These are phyloP conservation scores for Pichiaceae sp. DNA, from an alignment of 1,139 yeast species.

Conservation along the genomic window DNA sequence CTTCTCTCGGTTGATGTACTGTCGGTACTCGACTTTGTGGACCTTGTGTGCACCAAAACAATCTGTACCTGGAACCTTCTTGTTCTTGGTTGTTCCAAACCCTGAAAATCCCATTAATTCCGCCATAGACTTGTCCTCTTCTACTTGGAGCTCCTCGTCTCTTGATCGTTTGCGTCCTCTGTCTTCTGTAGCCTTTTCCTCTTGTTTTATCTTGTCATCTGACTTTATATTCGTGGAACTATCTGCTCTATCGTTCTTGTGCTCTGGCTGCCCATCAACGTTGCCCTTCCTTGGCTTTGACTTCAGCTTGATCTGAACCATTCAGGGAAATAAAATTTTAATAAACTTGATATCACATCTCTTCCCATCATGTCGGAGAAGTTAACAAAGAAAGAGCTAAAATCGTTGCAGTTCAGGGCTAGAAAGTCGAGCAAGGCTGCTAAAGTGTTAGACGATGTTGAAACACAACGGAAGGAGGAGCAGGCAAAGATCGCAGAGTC, in stretches of 20 bases:
- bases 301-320: too few relatives aligned
- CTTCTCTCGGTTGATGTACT: constrained; percentile 56
- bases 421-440: constrained; percentile 35
- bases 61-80: constrained; percentile 45
- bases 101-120: constrained; percentile 59
- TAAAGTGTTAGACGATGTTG: constrained; percentile 23
- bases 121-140: constrained; percentile 21
- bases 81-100: constrained; percentile 54
- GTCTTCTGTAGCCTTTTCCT: too few relatives aligned
- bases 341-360: background rate
- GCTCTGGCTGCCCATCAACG: too few relatives aligned
- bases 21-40: constrained; percentile 45
- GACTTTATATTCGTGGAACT: too few relatives aligned
- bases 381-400: constrained; percentile 70
- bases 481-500: constrained; percentile 20
- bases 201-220: too few relatives aligned
- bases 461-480: constrained; percentile 20
- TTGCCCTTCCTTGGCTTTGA: too few relatives aligned
- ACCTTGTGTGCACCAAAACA: constrained; percentile 36
- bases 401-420: constrained; percentile 64
- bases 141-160: constrained; percentile 8
- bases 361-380: constrained; percentile 21
- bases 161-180: too few relatives aligned
- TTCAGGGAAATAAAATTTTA: background rate
- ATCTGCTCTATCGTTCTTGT: too few relatives aligned